A percentile compares a stretch with the other conserved stretches of the same genome.
phyloP scores from a whole-genome alignment of 2,329 filamentous ascomycete genomes.

The Phaeosphaeria sp. region DNA sequence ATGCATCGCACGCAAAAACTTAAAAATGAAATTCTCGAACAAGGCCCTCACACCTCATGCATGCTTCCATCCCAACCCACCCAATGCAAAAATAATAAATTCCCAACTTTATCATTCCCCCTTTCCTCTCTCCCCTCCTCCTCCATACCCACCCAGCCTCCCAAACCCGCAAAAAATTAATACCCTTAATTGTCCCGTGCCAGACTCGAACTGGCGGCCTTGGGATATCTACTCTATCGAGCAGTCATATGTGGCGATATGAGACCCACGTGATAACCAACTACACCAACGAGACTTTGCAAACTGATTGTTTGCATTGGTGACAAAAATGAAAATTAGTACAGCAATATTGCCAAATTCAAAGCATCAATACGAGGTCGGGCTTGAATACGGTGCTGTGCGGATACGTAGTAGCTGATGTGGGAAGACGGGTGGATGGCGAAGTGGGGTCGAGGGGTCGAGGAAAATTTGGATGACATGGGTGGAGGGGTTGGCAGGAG shows the following conservation, averaged over 20 bases:
- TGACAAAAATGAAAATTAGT: background rate
- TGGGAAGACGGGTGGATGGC: background rate
- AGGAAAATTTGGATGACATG: too few species aligned
- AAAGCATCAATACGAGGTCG: background rate
- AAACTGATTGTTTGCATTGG: slow-evolving; percentile 8
- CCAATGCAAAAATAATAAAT: too few species aligned
- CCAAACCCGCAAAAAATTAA: slow-evolving; percentile 21
- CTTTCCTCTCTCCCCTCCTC: background rate
- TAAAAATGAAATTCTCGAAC: too few species aligned
- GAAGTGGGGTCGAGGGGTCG: background rate
- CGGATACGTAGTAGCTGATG: too few species aligned
- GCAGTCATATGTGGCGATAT: slow-evolving; percentile 38
- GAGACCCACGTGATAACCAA: slow-evolving; percentile 49
- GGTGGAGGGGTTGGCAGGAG: background rate
- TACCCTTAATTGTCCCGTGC: slow-evolving; percentile 31
- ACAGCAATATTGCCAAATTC: background rate
- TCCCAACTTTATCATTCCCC: background rate
- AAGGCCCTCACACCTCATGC: too few species aligned
- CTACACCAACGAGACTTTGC: slow-evolving; percentile 44
- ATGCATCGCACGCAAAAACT: too few species aligned
- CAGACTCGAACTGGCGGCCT: slow-evolving; percentile 48
- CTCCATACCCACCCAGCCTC: background rate
- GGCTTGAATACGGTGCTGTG: background rate
- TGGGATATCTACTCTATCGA: slow-evolving; percentile 36
- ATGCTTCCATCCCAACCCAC: too few species aligned